Percentiles rank a stretch among this genome's conserved stretches.
These are phyloP conservation scores for Rhizopogon salebrosus DNA, from an alignment of 768 basidiomycete species.

Conservation along the genomic window DNA sequence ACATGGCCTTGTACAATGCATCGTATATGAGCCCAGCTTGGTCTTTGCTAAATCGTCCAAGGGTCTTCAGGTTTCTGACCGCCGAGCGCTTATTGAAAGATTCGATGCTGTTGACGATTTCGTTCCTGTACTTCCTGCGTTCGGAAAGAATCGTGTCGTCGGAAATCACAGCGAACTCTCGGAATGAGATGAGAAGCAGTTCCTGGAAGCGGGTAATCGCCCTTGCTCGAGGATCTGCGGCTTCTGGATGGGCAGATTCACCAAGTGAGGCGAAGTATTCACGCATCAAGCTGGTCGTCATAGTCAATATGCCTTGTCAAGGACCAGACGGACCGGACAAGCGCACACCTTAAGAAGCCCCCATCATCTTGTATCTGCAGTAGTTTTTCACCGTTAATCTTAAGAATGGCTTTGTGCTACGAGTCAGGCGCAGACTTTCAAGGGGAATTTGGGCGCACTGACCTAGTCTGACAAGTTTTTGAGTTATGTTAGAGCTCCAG, in stretches of 20 bases:
- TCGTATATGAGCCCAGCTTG: conserved; percentile 90
- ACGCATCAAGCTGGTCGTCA: conserved; percentile 71
- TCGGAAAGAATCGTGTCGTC: conserved; percentile 91
- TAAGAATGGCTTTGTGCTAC: conserved; percentile 73
- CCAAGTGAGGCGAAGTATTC: conserved; percentile 92
- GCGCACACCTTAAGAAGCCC: conserved; percentile 86
- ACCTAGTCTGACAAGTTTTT: conserved; percentile 45
- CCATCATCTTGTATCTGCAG: conserved; percentile 96
- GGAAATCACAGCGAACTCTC: conserved; percentile 94
- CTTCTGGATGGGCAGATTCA: conserved; percentile 88
- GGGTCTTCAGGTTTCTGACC: conserved; percentile 75
- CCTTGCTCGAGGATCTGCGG: conserved; percentile 80
- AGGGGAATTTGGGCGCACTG: conserved; percentile 20
- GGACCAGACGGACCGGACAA: neutral
- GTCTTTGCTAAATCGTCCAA: conserved; percentile 82
- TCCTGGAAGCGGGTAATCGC: conserved; percentile 98
- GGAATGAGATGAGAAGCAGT: conserved; percentile 91
- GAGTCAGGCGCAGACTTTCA: conserved; percentile 10
- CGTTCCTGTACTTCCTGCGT: conserved; percentile 77
- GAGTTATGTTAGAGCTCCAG: conserved; percentile 1
- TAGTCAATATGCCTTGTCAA: neutral
- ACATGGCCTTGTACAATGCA: conserved; percentile 82
- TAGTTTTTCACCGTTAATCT: conserved; percentile 93
- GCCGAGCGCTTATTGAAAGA: conserved; percentile 90
- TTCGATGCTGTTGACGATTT: conserved; percentile 91